Conservation (phyloP, 2,329 filamentous ascomycete species). For the Plenodomus lindquistii region DNA sequence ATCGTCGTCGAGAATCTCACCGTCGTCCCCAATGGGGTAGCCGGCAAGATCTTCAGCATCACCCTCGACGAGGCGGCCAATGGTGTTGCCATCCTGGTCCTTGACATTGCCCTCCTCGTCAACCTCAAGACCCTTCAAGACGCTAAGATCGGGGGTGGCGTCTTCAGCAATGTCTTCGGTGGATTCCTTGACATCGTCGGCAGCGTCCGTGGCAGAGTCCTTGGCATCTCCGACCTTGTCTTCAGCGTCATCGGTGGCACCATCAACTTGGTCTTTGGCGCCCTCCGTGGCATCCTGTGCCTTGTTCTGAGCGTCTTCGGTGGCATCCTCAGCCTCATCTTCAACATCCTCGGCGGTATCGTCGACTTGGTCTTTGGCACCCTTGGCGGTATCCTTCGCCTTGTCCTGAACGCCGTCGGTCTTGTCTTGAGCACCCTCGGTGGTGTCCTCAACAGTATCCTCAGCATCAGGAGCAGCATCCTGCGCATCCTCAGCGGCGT, state of each 20-base stretch:
- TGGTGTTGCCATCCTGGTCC: slow-evolving; percentile 54
- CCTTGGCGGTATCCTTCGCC: slow-evolving; percentile 42
- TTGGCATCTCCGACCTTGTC: slow-evolving; percentile 23
- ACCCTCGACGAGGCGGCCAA: slow-evolving; percentile 56
- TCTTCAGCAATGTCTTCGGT: slow-evolving; percentile 32
- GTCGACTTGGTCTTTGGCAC: slow-evolving; percentile 47
- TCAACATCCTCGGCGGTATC: slow-evolving; percentile 30
- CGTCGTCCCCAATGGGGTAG: slow-evolving; percentile 57
- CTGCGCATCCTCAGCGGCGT: slow-evolving; percentile 47
- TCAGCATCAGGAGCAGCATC: slow-evolving; percentile 30
- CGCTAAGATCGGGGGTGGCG: slow-evolving; percentile 49
- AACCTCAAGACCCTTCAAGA: slow-evolving; percentile 57
- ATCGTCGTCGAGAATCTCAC: slow-evolving; percentile 60
- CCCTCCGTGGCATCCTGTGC: slow-evolving; percentile 36
- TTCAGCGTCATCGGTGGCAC: slow-evolving; percentile 30
- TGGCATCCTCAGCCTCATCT: slow-evolving; percentile 35
- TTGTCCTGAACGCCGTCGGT: slow-evolving; percentile 20
- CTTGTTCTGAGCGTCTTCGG: slow-evolving; percentile 34
- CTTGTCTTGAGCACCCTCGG: slow-evolving; percentile 35
- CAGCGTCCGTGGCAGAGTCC: slow-evolving; percentile 30
- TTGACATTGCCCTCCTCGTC: slow-evolving; percentile 59
- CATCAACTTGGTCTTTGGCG: slow-evolving; percentile 31
- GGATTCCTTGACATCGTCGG: slow-evolving; percentile 32
- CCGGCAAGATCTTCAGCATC: slow-evolving; percentile 57
- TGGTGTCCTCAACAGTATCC: slow-evolving; percentile 37